Conservation (phyloP, 2,329 filamentous ascomycete species). For the Penicillium sp. region DNA sequence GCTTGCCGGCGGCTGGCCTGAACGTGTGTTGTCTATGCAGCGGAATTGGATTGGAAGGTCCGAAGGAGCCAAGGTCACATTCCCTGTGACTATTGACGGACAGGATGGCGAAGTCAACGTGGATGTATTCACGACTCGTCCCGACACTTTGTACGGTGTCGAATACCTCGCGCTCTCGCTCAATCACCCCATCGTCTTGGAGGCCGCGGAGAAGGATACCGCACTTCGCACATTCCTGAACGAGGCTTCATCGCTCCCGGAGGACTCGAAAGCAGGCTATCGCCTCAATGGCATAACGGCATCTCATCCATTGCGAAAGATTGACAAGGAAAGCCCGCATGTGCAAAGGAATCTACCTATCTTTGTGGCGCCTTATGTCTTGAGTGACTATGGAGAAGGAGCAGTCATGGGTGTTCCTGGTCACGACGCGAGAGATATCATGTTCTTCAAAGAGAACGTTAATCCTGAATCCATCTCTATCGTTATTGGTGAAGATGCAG, state of each 20-base stretch:
- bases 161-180: slow-evolving; percentile 80
- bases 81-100: slow-evolving; percentile 54
- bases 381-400: slow-evolving; percentile 81
- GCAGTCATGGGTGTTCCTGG: slow-evolving; percentile 91
- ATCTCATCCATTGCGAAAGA: slow-evolving; percentile 62
- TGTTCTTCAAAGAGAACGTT: slow-evolving; percentile 74
- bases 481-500: slow-evolving; percentile 51
- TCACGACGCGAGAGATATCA: slow-evolving; percentile 74
- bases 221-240: slow-evolving; percentile 68
- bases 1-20: slow-evolving; percentile 72
- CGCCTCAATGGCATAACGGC: slow-evolving; percentile 61
- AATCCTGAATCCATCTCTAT: slow-evolving; percentile 59
- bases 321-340: slow-evolving; percentile 49
- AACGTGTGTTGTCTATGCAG: slow-evolving; percentile 79
- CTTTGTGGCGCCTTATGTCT: slow-evolving; percentile 80
- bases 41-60: slow-evolving; percentile 86
- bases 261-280: slow-evolving; percentile 64
- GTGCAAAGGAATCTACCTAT: slow-evolving; percentile 60
- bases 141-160: slow-evolving; percentile 82
- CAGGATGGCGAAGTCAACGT: slow-evolving; percentile 46
- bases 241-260: slow-evolving; percentile 51
- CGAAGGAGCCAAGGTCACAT: slow-evolving; percentile 68
- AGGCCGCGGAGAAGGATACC: slow-evolving; percentile 58
- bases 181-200: slow-evolving; percentile 65
- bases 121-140: slow-evolving; percentile 78